Conservation (phyloP, 805 yeast species). For the Candida nanaspora region DNA sequence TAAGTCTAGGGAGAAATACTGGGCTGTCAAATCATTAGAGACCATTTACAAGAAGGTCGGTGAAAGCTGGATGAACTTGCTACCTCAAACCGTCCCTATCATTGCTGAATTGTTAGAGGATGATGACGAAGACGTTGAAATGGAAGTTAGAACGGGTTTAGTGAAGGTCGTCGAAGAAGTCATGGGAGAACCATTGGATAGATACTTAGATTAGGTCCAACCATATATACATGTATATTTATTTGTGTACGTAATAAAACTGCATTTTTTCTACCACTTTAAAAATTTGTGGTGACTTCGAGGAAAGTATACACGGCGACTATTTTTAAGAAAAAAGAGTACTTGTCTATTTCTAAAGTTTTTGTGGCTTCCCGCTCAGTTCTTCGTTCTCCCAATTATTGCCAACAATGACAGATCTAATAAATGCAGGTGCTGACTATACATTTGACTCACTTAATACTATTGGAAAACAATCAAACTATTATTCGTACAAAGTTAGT, state of each 20-base stretch:
- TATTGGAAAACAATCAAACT: background rate
- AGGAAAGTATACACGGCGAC: no score
- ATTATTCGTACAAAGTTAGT: no score
- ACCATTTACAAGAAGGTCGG: conserved; percentile 85
- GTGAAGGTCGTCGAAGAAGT: conserved; percentile 89
- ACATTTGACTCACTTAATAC: background rate
- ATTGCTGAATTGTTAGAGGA: conserved; percentile 95
- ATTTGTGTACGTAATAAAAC: background rate
- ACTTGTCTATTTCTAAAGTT: background rate
- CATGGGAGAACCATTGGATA: conserved; percentile 90
- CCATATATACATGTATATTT: no score
- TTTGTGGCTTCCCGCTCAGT: background rate
- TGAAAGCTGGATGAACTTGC: conserved; percentile 83
- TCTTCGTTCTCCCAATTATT: no score
- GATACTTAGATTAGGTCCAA: conserved; percentile 45
- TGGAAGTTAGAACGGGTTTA: conserved; percentile 83
- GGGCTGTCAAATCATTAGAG: conserved; percentile 78
- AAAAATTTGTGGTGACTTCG: background rate
- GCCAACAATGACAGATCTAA: no score
- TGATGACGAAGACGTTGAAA: conserved; percentile 88
- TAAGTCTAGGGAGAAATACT: conserved; percentile 52
- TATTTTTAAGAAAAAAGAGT: no score
- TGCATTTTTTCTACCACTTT: background rate
- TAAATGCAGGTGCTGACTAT: background rate
- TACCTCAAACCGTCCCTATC: conserved; percentile 92